A percentile compares a stretch with the other conserved stretches of the same genome.
These are phyloP conservation scores for Allium cepa DNA, from an alignment of 106 monocot genomes.

Conservation along the genomic window DNA sequence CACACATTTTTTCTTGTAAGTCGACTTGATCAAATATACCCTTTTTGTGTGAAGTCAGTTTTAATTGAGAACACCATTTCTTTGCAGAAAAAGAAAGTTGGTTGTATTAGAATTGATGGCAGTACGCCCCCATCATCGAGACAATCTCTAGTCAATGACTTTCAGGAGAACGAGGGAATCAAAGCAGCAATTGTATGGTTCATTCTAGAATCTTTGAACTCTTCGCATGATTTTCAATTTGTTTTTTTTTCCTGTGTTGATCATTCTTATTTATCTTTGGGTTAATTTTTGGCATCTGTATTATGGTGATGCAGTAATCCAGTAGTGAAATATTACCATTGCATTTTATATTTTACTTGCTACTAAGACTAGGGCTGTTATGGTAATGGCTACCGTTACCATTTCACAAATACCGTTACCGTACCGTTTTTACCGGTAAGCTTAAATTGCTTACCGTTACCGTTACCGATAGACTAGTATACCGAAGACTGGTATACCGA, in stretches of 20 bases:
- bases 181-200: constrained; percentile 77
- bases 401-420: too few species aligned
- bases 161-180: constrained; percentile 74
- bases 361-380: too few species aligned
- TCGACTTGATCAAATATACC: not conserved
- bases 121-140: constrained; percentile 63
- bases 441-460: too few species aligned
- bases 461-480: too few species aligned
- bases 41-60: too few species aligned
- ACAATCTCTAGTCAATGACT: constrained; percentile 74
- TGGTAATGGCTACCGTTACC: too few species aligned
- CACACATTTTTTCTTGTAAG: constrained; percentile 74
- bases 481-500: too few species aligned
- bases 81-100: constrained; percentile 86
- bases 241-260: not conserved
- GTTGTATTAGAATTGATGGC: constrained; percentile 96
- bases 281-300: too few species aligned
- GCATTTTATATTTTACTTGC: too few species aligned
- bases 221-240: not conserved
- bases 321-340: too few species aligned
- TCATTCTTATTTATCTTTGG: not conserved
- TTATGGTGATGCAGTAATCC: too few species aligned
- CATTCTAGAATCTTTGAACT: not conserved
- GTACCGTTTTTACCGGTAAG: too few species aligned
- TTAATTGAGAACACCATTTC: not conserved